Percentiles rank a stretch among this genome's conserved stretches.
Evolutionary conservation across 257 asterid genomes (phyloP).

Genomic region (Paraleonurus japonicus): DNA sequence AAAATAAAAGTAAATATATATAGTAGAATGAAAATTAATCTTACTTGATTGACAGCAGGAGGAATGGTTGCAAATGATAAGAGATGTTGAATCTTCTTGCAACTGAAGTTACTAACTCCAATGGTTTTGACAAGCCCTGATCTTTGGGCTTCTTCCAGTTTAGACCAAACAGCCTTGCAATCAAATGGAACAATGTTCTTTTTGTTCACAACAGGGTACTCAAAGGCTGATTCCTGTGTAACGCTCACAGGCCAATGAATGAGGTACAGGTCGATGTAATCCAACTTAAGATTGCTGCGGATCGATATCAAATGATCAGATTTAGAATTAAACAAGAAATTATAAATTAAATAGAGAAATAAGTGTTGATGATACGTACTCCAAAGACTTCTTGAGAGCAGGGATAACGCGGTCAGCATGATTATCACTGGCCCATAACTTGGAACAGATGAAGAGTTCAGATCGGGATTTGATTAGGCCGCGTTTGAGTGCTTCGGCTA

Average conservation of each 20-base stretch:
- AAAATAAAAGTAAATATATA: conserved; percentile 26
- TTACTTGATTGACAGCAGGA: conserved; percentile 31
- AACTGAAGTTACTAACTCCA: conserved; percentile 56
- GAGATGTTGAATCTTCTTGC: no score
- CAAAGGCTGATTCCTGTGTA: conserved; percentile 28
- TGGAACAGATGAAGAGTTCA: conserved; percentile 42
- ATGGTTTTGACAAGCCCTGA: conserved; percentile 51
- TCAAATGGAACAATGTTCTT: conserved; percentile 44
- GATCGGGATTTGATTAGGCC: conserved; percentile 37
- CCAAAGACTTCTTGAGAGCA: conserved; percentile 30
- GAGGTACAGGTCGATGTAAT: conserved; percentile 48
- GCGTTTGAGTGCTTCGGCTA: conserved; percentile 32
- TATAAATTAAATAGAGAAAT: neutral
- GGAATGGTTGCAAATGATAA: conserved; percentile 16
- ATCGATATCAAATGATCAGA: neutral
- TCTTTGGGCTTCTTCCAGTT: conserved; percentile 51
- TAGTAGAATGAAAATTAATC: conserved; percentile 28
- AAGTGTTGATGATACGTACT: conserved; percentile 18
- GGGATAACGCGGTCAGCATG: conserved; percentile 36
- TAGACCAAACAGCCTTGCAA: conserved; percentile 48
- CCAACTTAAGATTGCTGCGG: conserved; percentile 43
- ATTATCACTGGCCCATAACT: conserved; percentile 41
- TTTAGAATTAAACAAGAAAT: neutral
- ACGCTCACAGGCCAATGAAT: conserved; percentile 51
- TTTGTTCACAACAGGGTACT: conserved; percentile 35